A percentile compares a stretch with the other conserved stretches of the same genome.
phyloP scores from a whole-genome alignment of 108 stramenopile species.

The Mediolabrus comicus region DNA sequence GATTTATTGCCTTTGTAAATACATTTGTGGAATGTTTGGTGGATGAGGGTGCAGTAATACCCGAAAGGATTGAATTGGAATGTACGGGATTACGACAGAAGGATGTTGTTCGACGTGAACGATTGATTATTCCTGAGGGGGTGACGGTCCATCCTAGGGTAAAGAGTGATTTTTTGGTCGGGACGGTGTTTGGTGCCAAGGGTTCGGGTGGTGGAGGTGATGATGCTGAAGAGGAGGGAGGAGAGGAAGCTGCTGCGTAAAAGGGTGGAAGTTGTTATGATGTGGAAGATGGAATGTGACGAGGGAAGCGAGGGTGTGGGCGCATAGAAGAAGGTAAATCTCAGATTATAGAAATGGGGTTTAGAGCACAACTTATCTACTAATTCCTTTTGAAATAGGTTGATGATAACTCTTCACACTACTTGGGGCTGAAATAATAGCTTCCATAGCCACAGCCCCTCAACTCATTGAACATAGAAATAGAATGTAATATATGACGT shows the following conservation, averaged over 20 bases:
- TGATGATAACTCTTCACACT: too few species aligned
- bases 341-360: too few species aligned
- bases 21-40: slow-evolving; percentile 67
- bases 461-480: too few species aligned
- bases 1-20: slow-evolving; percentile 72
- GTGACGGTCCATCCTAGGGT: slow-evolving; percentile 53
- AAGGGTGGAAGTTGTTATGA: too few species aligned
- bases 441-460: too few species aligned
- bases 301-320: too few species aligned
- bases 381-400: too few species aligned
- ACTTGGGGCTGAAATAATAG: too few species aligned
- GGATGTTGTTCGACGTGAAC: slow-evolving; percentile 70
- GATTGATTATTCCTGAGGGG: slow-evolving; percentile 75
- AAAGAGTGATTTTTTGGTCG: slow-evolving; percentile 48
- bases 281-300: too few species aligned
- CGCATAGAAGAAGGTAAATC: too few species aligned
- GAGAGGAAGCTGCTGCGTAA: slow-evolving; percentile 8
- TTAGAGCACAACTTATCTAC: too few species aligned
- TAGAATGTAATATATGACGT: too few species aligned
- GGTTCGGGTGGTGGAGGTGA: slow-evolving; percentile 21
- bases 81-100: slow-evolving; percentile 71
- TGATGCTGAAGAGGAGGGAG: slow-evolving; percentile 12
- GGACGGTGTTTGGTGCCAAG: slow-evolving; percentile 66
- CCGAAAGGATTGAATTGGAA: slow-evolving; percentile 73
- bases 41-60: slow-evolving; percentile 66